These are phyloP conservation scores for Hypoxylon cercidicola DNA, from an alignment of 495 filamentous ascomycete genomes.

Conservation along the genomic window DNA sequence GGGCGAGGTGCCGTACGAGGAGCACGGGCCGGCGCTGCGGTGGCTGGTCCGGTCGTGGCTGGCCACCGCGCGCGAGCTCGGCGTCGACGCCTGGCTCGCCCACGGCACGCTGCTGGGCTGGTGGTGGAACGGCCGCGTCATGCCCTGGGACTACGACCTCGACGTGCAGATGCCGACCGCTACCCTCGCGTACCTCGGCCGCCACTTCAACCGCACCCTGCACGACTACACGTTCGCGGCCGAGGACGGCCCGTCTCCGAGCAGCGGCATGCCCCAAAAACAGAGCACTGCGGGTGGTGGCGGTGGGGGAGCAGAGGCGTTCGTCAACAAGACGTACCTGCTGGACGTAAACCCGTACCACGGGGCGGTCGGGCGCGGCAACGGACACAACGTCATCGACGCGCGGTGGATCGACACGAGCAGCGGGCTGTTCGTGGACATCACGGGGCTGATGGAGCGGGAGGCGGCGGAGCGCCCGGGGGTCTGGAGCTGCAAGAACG, in stretches of 20 bases:
- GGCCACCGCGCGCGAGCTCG: conserved; percentile 67
- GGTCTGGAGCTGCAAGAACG: conserved; percentile 85
- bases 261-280: background rate
- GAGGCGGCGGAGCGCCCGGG: conserved; percentile 66
- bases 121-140: conserved; percentile 89
- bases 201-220: conserved; percentile 71
- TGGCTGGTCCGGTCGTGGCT: conserved; percentile 81
- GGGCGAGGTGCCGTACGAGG: conserved; percentile 67
- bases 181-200: conserved; percentile 70
- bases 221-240: conserved; percentile 66
- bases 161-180: conserved; percentile 78
- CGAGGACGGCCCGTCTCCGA: conserved; percentile 30
- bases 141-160: conserved; percentile 92
- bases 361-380: conserved; percentile 65
- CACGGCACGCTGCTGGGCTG: conserved; percentile 89
- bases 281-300: background rate
- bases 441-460: conserved; percentile 82
- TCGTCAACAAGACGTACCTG: conserved; percentile 62
- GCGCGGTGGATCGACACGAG: conserved; percentile 82
- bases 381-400: conserved; percentile 84
- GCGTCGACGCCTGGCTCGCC: conserved; percentile 85
- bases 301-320: background rate
- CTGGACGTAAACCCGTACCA: conserved; percentile 83
- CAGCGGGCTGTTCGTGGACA: conserved; percentile 87
- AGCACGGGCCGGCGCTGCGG: conserved; percentile 69